A percentile compares a stretch with the other conserved stretches of the same genome.
Evolutionary conservation across 2,329 filamentous ascomycete genomes (phyloP).

Genomic region (Fusarium temperatum): DNA sequence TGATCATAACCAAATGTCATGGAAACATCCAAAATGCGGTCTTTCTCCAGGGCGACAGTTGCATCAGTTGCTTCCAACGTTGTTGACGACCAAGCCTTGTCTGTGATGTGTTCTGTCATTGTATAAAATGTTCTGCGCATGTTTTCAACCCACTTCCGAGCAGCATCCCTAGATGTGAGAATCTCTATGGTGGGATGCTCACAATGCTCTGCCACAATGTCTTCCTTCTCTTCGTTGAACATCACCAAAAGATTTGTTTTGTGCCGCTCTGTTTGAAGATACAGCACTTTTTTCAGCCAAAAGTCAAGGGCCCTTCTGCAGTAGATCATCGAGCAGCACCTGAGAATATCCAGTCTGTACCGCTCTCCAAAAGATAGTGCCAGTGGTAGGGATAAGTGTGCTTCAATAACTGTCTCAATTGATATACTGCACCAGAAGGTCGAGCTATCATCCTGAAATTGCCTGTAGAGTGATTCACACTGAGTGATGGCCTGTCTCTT

Average conservation of each 20-base stretch:
- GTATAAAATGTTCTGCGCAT: not conserved
- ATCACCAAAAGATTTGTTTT: fast-evolving
- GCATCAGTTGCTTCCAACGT: not conserved
- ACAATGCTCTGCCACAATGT: fast-evolving
- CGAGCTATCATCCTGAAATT: fast-evolving
- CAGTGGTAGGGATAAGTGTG: not conserved
- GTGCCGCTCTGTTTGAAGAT: not conserved
- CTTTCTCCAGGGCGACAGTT: fast-evolving
- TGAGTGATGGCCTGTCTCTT: fast-evolving
- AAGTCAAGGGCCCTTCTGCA: not conserved
- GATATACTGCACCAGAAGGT: fast-evolving
- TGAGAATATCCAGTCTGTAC: not conserved
- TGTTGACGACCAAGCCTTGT: fast-evolving
- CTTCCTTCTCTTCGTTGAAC: fast-evolving
- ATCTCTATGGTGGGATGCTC: not conserved
- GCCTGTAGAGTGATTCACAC: fast-evolving
- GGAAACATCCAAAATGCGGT: fast-evolving
- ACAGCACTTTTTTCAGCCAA: not conserved
- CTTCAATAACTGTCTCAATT: fast-evolving
- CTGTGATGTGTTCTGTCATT: not conserved
- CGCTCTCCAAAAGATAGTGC: fast-evolving
- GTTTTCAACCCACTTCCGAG: fast-evolving
- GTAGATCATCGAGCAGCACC: not conserved
- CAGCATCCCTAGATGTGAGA: fast-evolving
- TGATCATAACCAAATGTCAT: fast-evolving